phyloP scores from a whole-genome alignment of 768 basidiomycete species.

The Suillus discolor region DNA sequence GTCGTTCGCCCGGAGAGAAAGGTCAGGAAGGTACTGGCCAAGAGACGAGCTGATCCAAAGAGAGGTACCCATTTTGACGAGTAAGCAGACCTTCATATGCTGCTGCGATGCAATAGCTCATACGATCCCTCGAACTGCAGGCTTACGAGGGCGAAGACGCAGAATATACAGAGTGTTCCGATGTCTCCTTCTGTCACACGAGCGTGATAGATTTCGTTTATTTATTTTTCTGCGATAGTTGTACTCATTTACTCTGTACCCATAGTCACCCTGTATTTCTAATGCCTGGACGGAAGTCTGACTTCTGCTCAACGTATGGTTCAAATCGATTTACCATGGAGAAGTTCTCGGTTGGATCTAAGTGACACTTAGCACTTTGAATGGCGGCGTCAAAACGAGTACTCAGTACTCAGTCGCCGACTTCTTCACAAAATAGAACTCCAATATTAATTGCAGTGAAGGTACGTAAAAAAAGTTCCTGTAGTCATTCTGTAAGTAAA shows the following conservation, averaged over 20 bases:
- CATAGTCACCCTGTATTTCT: not conserved
- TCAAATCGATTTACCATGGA: not conserved
- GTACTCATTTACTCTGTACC: not conserved
- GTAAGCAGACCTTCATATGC: constrained; percentile 31
- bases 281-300: not conserved
- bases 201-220: constrained; percentile 13
- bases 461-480: not conserved
- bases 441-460: not conserved
- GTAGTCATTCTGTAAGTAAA: not conserved
- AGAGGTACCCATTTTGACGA: constrained; percentile 82
- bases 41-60: constrained; percentile 87
- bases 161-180: constrained; percentile 17
- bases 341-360: not conserved
- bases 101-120: not conserved
- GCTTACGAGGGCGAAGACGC: constrained; percentile 15
- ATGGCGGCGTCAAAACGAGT: not conserved
- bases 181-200: constrained; percentile 17
- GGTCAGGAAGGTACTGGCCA: constrained; percentile 81
- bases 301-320: not conserved
- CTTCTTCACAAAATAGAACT: not conserved
- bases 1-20: constrained; percentile 92
- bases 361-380: not conserved
- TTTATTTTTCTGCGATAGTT: not conserved
- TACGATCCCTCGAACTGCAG: constrained; percentile 14
- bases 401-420: not conserved